Evolutionary conservation across 208 protist genomes (phyloP).

Genomic region (Endotrypanum monterogeii): DNA sequence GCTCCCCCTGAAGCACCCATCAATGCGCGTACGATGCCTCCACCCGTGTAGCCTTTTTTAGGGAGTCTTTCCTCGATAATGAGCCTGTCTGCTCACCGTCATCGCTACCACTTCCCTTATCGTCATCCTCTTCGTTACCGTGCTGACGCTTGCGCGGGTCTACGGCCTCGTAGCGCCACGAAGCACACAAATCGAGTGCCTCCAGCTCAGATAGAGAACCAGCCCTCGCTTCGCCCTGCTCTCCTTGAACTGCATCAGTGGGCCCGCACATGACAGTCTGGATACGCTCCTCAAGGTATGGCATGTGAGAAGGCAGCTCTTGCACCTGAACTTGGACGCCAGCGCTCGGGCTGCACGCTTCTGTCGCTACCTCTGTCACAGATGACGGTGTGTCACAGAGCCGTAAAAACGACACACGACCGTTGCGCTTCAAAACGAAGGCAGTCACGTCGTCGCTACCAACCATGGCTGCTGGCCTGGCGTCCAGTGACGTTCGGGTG

Average conservation of each 20-base stretch:
- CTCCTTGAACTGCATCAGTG: background rate
- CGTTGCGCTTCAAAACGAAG: constrained; percentile 57
- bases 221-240: background rate
- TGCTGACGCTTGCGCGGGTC: constrained; percentile 63
- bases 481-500: constrained; percentile 33
- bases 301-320: constrained; percentile 29
- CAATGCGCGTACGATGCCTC: constrained; percentile 10
- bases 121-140: constrained; percentile 22
- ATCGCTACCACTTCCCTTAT: constrained; percentile 7
- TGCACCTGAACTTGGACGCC: constrained; percentile 33
- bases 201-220: constrained; percentile 22
- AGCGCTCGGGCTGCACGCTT: constrained; percentile 40
- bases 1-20: background rate
- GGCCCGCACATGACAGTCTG: constrained; percentile 36
- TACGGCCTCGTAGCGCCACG: constrained; percentile 70
- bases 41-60: constrained; percentile 33
- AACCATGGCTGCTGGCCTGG: constrained; percentile 48
- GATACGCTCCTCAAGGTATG: constrained; percentile 46
- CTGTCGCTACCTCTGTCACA: constrained; percentile 15
- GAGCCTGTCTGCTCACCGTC: background rate
- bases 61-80: background rate
- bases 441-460: constrained; percentile 45
- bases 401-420: constrained; percentile 44
- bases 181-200: constrained; percentile 65
- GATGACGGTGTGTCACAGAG: constrained; percentile 23